Conservation (phyloP, 1,284 basidiomycete species). For the Ceratobasidium sp. region DNA sequence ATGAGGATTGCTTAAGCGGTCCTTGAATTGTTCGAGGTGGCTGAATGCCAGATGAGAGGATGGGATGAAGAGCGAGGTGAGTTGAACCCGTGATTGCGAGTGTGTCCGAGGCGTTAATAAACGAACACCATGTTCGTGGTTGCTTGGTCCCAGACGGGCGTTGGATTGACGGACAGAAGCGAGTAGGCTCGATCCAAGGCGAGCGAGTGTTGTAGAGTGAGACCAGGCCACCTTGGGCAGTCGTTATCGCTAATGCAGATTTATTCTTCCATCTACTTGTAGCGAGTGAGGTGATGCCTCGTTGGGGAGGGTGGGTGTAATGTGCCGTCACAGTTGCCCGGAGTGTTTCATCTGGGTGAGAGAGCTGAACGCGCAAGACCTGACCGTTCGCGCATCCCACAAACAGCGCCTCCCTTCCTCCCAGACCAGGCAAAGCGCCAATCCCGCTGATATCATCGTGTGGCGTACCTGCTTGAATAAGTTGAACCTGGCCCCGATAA, state of each 20-base stretch:
- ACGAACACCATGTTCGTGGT: conserved; percentile 11
- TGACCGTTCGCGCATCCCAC: conserved; percentile 6
- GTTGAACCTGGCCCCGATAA: conserved; percentile 43
- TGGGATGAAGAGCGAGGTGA: conserved; percentile 51
- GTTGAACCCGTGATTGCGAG: conserved; percentile 53
- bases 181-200: conserved; percentile 49
- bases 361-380: neutral
- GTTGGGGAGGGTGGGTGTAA: neutral
- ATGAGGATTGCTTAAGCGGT: conserved; percentile 69
- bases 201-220: conserved; percentile 44
- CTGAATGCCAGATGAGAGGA: conserved; percentile 58
- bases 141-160: conserved; percentile 4
- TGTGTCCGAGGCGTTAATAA: conserved; percentile 7
- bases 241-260: conserved; percentile 34
- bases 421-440: neutral
- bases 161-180: conserved; percentile 53
- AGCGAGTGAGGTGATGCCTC: conserved; percentile 1
- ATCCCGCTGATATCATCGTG: conserved; percentile 61
- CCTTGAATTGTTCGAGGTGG: conserved; percentile 47
- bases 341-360: neutral
- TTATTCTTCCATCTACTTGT: conserved; percentile 2
- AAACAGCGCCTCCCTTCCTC: neutral
- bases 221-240: conserved; percentile 47
- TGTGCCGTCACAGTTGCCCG: conserved; percentile 10
- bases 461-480: conserved; percentile 49